Percentiles rank a stretch among this genome's conserved stretches.
phyloP scores from a whole-genome alignment of 768 basidiomycete genomes.

The Ramaria sp. region DNA sequence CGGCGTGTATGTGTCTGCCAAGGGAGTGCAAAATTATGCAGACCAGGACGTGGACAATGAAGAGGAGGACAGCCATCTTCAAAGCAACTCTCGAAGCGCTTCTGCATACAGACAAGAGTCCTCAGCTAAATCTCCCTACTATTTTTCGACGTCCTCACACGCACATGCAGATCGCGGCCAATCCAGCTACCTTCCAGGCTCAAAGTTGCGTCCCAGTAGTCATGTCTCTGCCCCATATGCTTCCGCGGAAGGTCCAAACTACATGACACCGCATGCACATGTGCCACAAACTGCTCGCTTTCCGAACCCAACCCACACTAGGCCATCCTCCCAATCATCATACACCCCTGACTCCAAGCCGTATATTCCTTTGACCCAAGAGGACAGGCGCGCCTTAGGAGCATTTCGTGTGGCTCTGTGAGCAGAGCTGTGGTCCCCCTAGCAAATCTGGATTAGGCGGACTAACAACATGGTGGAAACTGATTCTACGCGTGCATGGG shows the following conservation, averaged over 20 bases:
- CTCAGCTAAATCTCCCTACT: slow-evolving; percentile 8
- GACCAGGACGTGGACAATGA: slow-evolving; percentile 25
- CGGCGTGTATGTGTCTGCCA: slow-evolving; percentile 65
- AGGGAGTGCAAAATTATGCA: slow-evolving; percentile 29
- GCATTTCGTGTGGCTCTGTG: slow-evolving; percentile 45
- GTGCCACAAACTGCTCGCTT: not conserved
- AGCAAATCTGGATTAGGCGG: not conserved
- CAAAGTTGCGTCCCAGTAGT: not conserved
- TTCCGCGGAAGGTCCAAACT: not conserved
- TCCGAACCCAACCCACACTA: slow-evolving; percentile 3
- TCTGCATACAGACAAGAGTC: slow-evolving; percentile 10
- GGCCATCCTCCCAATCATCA: slow-evolving; percentile 11
- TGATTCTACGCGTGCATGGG: not conserved
- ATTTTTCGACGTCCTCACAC: slow-evolving; percentile 10
- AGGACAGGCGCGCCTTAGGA: slow-evolving; percentile 48
- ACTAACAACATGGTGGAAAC: not conserved
- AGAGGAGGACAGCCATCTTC: slow-evolving; percentile 12
- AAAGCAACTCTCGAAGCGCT: slow-evolving; percentile 5
- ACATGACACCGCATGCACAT: slow-evolving; percentile 4
- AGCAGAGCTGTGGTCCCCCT: slow-evolving; percentile 8
- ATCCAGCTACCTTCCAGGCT: not conserved
- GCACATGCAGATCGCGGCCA: slow-evolving; percentile 2
- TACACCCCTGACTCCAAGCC: slow-evolving; percentile 20
- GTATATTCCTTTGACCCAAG: slow-evolving; percentile 36
- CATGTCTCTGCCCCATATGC: not conserved